Evolutionary conservation across 306 rosid species (phyloP), one percentile per base, ranked within the genome.

Genomic region (Cucurbita argyrosperma): DNA sequence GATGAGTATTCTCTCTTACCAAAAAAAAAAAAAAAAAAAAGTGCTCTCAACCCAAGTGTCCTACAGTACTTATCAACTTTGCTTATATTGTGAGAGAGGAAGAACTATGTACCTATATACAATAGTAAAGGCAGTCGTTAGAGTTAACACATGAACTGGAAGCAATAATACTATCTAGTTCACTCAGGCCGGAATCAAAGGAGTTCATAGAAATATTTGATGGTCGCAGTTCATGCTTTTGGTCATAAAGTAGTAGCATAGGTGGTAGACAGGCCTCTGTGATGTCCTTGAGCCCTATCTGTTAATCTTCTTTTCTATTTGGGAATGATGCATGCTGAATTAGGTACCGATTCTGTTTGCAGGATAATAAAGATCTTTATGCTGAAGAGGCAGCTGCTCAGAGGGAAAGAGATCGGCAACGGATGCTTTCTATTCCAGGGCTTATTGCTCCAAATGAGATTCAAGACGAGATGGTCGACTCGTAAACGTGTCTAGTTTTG

Each of bases 341-440:
- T 13, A 59, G 46, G 30, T 76, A 13, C 76, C 23, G 46, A 61
- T 67, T 75, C 68, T 30, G 68, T 9, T 45, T 85, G 70, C 89
- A 95, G 97, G 99, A 91, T 80, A 95, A 95, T 83, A 95, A 95
- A 74, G 99, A 95, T 83, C 91, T 95, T 19, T 91, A 91, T 71
- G 97, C 97, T 3, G 99, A 95, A 82, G 99, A 95, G 83, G 96
- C 99, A 55, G 96, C 99, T 50, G 96, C 86, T 74, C 97, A 91
- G 87, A 87, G 89, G 70, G 99, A 95, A 82, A 88, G 90, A 79
- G 97, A 95, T 35, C 83, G 99, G 57, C 97, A 95, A 81, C 86
- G 99, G 58, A 91, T 91, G 97, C 97, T 91, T 55, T 84, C 97
- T 53, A 91, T 95, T 80, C 99, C 99, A 0, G 99, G 99, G 75